These are phyloP conservation scores for Tolypocladium ophioglossoides DNA, from an alignment of 2,329 filamentous ascomycete genomes.

Conservation along the genomic window DNA sequence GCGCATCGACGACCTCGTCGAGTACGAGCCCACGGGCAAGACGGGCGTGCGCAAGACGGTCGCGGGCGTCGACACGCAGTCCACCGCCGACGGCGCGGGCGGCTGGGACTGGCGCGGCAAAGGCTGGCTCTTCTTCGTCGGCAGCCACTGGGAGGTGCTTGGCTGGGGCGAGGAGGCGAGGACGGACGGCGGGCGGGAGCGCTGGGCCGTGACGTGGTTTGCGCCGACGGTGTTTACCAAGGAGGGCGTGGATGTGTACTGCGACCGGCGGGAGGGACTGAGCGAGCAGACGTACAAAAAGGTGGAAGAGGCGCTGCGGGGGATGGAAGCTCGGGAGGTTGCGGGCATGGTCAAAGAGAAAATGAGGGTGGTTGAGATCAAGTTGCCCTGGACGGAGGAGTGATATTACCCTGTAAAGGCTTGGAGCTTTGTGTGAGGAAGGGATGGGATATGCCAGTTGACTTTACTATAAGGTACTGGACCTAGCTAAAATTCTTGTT, in stretches of 20 bases:
- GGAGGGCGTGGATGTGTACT: slow-evolving; percentile 72
- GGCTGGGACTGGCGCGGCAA: slow-evolving; percentile 70
- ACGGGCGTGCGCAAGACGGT: slow-evolving; percentile 46
- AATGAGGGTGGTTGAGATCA: slow-evolving; percentile 41
- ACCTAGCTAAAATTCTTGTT: neutral
- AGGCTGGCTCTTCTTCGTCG: slow-evolving; percentile 61
- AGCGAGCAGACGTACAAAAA: slow-evolving; percentile 42
- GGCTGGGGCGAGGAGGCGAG: slow-evolving; percentile 53
- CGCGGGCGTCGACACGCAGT: slow-evolving; percentile 50
- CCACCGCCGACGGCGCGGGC: slow-evolving; percentile 20
- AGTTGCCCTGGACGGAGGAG: slow-evolving; percentile 36
- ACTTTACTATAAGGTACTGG: neutral
- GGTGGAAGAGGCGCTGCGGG: slow-evolving; percentile 42
- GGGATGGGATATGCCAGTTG: no score
- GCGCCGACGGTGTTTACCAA: slow-evolving; percentile 74
- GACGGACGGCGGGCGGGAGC: slow-evolving; percentile 32
- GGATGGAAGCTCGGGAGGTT: slow-evolving; percentile 41
- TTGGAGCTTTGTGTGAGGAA: neutral
- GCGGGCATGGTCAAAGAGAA: slow-evolving; percentile 35
- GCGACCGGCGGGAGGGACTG: slow-evolving; percentile 49
- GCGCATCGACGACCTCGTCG: slow-evolving; percentile 61
- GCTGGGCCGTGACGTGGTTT: slow-evolving; percentile 79
- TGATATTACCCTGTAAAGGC: slow-evolving; percentile 1
- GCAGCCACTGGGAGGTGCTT: slow-evolving; percentile 71
- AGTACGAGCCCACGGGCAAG: slow-evolving; percentile 48